phyloP scores from a whole-genome alignment of 2,329 filamentous ascomycete species.

The Pseudogymnoascus sp. region DNA sequence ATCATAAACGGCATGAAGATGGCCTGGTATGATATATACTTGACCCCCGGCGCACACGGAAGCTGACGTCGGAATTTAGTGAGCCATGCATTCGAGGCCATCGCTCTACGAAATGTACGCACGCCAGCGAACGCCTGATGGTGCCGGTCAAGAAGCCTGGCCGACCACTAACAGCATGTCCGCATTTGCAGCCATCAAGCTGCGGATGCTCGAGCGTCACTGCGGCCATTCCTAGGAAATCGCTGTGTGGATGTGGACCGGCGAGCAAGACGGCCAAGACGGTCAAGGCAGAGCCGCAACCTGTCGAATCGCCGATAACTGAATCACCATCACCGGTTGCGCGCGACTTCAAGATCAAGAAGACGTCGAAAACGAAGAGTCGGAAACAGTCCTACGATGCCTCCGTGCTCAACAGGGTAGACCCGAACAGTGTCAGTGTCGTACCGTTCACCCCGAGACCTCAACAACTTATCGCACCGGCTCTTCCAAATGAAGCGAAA shows the following conservation, averaged over 20 bases:
- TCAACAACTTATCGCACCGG: slow-evolving; percentile 18
- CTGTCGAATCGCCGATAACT: slow-evolving; percentile 27
- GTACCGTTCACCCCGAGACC: slow-evolving; percentile 28
- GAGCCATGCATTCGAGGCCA: slow-evolving; percentile 69
- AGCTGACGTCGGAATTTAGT: slow-evolving; percentile 33
- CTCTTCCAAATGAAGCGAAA: neutral
- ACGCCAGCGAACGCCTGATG: slow-evolving; percentile 58
- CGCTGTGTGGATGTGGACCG: slow-evolving; percentile 45
- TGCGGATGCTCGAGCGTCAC: slow-evolving; percentile 55
- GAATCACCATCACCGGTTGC: slow-evolving; percentile 33
- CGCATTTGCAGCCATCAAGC: slow-evolving; percentile 43
- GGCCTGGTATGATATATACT: slow-evolving; percentile 51
- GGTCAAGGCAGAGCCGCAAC: slow-evolving; percentile 13
- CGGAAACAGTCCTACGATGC: slow-evolving; percentile 43
- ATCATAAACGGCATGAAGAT: slow-evolving; percentile 63
- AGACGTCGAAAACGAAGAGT: slow-evolving; percentile 16
- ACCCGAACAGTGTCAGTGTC: slow-evolving; percentile 43
- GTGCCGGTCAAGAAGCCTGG: slow-evolving; percentile 64
- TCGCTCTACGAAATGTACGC: slow-evolving; percentile 66
- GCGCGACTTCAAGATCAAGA: slow-evolving; percentile 23
- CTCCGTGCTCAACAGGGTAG: slow-evolving; percentile 41
- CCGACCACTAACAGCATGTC: slow-evolving; percentile 59
- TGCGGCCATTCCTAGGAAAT: slow-evolving; percentile 51
- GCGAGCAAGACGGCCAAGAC: slow-evolving; percentile 21
- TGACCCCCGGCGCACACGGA: neutral